Evolutionary conservation across 352 stramenopile species (phyloP).

Genomic region (Globisporangium nunn): DNA sequence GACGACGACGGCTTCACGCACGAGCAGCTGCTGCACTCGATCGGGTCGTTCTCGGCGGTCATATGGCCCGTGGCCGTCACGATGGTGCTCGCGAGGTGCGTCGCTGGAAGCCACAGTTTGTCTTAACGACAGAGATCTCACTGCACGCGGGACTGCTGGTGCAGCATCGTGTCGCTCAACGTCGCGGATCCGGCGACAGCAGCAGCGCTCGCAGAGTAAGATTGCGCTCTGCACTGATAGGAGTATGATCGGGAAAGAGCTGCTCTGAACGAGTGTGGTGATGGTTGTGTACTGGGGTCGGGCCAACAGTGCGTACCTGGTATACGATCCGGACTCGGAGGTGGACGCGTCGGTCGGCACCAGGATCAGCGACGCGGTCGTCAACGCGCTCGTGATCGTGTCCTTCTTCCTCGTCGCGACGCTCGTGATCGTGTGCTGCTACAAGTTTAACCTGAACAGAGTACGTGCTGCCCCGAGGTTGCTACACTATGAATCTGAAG

Average conservation of each 20-base stretch:
- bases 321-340: conserved; percentile 62
- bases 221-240: background rate
- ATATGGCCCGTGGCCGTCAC: conserved; percentile 72
- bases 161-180: conserved; percentile 75
- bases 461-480: conserved; percentile 17
- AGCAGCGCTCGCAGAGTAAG: conserved; percentile 61
- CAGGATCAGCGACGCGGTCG: conserved; percentile 64
- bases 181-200: conserved; percentile 72
- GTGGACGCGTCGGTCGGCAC: conserved; percentile 45
- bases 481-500: background rate
- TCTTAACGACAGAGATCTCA: background rate
- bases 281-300: background rate
- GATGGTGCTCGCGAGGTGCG: conserved; percentile 75
- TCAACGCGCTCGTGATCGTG: conserved; percentile 88
- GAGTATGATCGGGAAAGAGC: background rate
- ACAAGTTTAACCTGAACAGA: conserved; percentile 87
- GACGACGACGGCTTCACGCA: conserved; percentile 52
- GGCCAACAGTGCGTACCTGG: conserved; percentile 56
- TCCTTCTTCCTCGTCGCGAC: conserved; percentile 85
- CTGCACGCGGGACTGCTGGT: background rate
- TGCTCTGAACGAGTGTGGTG: background rate
- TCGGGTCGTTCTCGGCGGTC: conserved; percentile 81
- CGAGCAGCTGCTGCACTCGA: conserved; percentile 78
- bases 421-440: conserved; percentile 88
- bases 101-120: background rate